Percentiles rank a stretch among this genome's conserved stretches.
phyloP scores from a whole-genome alignment of 2,329 filamentous ascomycete genomes.

The Beauveria bassiana region DNA sequence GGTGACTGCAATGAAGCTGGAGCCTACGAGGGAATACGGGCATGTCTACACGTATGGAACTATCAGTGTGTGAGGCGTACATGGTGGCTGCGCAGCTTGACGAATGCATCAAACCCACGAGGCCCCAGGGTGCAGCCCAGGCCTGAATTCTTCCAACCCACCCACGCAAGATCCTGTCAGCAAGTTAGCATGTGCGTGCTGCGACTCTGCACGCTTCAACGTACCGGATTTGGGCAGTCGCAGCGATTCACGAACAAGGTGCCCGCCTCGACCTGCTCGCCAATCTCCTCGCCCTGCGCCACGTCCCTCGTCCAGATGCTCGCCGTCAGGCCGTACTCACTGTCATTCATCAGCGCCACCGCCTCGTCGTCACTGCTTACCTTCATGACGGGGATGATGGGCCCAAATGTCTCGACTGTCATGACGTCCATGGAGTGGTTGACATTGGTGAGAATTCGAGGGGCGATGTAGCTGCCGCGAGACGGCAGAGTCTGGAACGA shows the following conservation, averaged over 20 bases:
- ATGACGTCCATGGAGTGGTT: constrained; percentile 81
- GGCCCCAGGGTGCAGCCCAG: constrained; percentile 85
- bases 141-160: constrained; percentile 94
- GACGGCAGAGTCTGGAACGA: constrained; percentile 64
- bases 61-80: not conserved
- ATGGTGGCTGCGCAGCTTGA: constrained; percentile 93
- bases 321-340: constrained; percentile 88
- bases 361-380: constrained; percentile 77
- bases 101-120: constrained; percentile 91
- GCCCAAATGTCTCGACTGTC: constrained; percentile 92
- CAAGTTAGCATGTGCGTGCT: not conserved
- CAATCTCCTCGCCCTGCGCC: constrained; percentile 65
- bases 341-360: constrained; percentile 83
- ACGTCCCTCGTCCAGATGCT: constrained; percentile 94
- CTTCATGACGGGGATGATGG: constrained; percentile 86
- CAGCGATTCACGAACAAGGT: constrained; percentile 95
- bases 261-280: constrained; percentile 78
- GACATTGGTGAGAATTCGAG: constrained; percentile 72
- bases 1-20: not conserved
- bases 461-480: constrained; percentile 80
- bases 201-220: constrained; percentile 27
- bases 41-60: not conserved
- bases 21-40: not conserved
- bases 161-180: constrained; percentile 77
- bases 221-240: constrained; percentile 84